Conservation (phyloP, 1,284 basidiomycete genomes). For the Trametes sp. region DNA sequence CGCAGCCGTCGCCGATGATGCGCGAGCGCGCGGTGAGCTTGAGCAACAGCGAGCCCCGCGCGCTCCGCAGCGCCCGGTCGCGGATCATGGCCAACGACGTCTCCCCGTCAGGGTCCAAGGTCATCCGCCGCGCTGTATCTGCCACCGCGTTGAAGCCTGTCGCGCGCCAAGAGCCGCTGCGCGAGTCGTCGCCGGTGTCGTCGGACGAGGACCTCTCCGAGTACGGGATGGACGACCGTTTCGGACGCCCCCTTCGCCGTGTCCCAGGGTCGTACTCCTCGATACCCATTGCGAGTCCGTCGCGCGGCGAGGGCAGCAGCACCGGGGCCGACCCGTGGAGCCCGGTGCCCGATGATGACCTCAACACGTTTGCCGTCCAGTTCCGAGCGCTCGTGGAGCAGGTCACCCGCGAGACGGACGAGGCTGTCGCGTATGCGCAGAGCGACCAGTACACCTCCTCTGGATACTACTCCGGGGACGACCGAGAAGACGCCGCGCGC, state of each 20-base stretch:
- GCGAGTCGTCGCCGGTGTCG: constrained; percentile 30
- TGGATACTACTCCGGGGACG: constrained; percentile 25
- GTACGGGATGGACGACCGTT: constrained; percentile 25
- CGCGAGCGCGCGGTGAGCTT: constrained; percentile 22
- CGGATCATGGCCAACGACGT: constrained; percentile 30
- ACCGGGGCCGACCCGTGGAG: constrained; percentile 16
- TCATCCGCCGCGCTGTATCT: constrained; percentile 28
- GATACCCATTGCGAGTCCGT: constrained; percentile 21
- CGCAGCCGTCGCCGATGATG: constrained; percentile 11
- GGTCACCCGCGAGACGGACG: constrained; percentile 59
- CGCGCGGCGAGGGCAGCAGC: constrained; percentile 4
- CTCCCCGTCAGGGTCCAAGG: constrained; percentile 24
- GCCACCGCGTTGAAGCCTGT: constrained; percentile 20
- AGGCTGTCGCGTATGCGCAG: constrained; percentile 49
- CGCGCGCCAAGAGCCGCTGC: constrained; percentile 14
- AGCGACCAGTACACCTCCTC: constrained; percentile 29
- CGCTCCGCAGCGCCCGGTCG: constrained; percentile 32
- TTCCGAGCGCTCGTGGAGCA: constrained; percentile 59
- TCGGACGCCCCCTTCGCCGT: constrained; percentile 30
- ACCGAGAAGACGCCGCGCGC: constrained; percentile 48
- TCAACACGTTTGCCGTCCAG: constrained; percentile 53
- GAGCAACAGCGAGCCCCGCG: constrained; percentile 29
- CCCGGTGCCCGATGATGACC: constrained; percentile 43
- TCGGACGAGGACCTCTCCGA: constrained; percentile 35
- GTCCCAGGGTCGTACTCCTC: constrained; percentile 30